These are phyloP conservation scores for Heracleum sosnowskyi DNA, from an alignment of 129 eudicot genomes.

Conservation along the genomic window DNA sequence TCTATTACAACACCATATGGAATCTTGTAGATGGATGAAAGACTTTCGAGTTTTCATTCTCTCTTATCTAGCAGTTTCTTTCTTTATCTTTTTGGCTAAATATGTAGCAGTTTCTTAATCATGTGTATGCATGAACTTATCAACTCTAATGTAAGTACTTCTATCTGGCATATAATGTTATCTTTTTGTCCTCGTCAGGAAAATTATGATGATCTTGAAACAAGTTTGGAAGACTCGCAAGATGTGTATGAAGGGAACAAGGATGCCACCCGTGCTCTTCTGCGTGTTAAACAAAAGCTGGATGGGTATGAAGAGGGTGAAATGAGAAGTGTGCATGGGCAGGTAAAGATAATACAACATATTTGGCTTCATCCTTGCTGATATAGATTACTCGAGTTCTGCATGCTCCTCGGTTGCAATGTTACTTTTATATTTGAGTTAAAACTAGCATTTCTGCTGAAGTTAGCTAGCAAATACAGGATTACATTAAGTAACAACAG, in stretches of 20 bases:
- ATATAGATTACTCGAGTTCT: neutral
- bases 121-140: neutral
- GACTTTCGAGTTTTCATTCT: too few relatives aligned
- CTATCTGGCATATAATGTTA: neutral
- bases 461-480: neutral
- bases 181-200: constrained; percentile 43
- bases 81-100: too few relatives aligned
- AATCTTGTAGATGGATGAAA: neutral
- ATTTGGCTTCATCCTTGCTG: neutral
- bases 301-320: constrained; percentile 99
- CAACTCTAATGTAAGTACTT: neutral
- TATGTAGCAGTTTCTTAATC: neutral
- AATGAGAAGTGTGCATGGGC: constrained; percentile 97
- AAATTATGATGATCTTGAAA: constrained; percentile 64
- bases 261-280: constrained; percentile 93
- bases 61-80: too few relatives aligned
- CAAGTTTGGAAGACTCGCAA: constrained; percentile 77
- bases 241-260: constrained; percentile 85
- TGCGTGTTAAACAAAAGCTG: constrained; percentile 95
- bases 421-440: neutral
- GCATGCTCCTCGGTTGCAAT: neutral
- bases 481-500: neutral
- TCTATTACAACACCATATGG: neutral
- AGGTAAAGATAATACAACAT: constrained; percentile 35
- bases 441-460: neutral